A percentile compares a stretch with the other conserved stretches of the same genome.
These are phyloP conservation scores for Chrysosporium queenslandicum DNA, from an alignment of 2,329 filamentous ascomycete species.

Conservation along the genomic window DNA sequence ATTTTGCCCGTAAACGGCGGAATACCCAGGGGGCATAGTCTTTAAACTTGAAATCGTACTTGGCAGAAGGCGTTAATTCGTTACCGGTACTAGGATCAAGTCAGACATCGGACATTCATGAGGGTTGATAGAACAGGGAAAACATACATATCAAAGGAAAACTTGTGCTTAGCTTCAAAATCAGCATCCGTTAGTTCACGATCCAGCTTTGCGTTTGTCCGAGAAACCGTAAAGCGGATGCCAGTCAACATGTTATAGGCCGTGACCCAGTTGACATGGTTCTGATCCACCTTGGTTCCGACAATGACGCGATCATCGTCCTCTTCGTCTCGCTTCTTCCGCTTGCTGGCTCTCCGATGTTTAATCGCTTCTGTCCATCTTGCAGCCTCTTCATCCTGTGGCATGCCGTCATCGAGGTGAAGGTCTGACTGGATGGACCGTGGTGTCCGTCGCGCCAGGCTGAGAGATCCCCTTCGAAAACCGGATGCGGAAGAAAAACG, in stretches of 20 bases:
- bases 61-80: constrained; percentile 91
- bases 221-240: constrained; percentile 90
- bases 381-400: constrained; percentile 79
- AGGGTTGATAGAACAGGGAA: neutral
- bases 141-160: constrained; percentile 91
- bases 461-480: constrained; percentile 70
- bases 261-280: constrained; percentile 92
- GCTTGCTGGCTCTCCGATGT: constrained; percentile 81
- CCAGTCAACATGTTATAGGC: constrained; percentile 99
- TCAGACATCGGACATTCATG: constrained; percentile 2
- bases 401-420: constrained; percentile 64
- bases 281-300: constrained; percentile 94
- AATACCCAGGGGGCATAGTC: constrained; percentile 99
- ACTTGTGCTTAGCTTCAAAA: constrained; percentile 91
- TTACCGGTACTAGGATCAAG: constrained; percentile 66
- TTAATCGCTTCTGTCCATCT: constrained; percentile 89
- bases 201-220: constrained; percentile 94
- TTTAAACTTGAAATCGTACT: constrained; percentile 99
- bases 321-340: constrained; percentile 74
- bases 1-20: constrained; percentile 75
- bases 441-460: constrained; percentile 67
- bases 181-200: constrained; percentile 80
- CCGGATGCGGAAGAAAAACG: constrained; percentile 66
- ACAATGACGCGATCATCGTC: constrained; percentile 85
- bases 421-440: constrained; percentile 76